A percentile compares a stretch with the other conserved stretches of the same genome.
These are phyloP conservation scores for Pythium brassicae DNA, from an alignment of 352 stramenopile species.

Conservation along the genomic window DNA sequence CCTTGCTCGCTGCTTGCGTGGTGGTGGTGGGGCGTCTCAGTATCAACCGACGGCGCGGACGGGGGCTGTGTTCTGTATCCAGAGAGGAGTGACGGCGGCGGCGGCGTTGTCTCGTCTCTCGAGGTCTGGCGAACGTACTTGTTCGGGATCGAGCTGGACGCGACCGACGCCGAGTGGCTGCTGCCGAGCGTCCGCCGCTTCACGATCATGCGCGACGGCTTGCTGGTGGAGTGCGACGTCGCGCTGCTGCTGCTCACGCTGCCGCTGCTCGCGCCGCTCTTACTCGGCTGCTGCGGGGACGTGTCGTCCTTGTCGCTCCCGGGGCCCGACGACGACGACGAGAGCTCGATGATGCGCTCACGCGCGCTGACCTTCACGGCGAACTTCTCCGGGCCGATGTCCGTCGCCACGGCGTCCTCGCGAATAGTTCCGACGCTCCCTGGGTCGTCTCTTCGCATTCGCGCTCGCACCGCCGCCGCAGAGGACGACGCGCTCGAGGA, in stretches of 20 bases:
- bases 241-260: constrained; percentile 15
- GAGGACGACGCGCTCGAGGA: constrained; percentile 5
- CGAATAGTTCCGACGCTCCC: constrained; percentile 7
- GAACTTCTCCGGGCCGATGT: constrained; percentile 43
- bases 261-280: constrained; percentile 8
- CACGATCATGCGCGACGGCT: constrained; percentile 52
- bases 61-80: constrained; percentile 1
- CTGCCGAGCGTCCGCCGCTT: constrained; percentile 29
- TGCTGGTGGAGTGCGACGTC: constrained; percentile 3
- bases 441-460: constrained; percentile 1
- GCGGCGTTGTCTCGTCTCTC: constrained; percentile 3
- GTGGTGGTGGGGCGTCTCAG: not conserved
- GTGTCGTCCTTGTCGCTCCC: constrained; percentile 43
- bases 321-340: constrained; percentile 38
- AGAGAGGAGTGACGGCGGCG: not conserved
- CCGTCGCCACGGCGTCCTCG: constrained; percentile 8
- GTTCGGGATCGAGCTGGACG: constrained; percentile 12
- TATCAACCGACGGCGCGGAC: not conserved
- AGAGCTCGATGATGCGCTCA: constrained; percentile 25
- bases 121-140: constrained; percentile 14
- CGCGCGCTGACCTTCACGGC: constrained; percentile 29
- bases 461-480: not conserved
- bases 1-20: not conserved
- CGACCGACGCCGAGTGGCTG: constrained; percentile 16
- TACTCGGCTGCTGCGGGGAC: constrained; percentile 10